These are phyloP conservation scores for Flagelloscypha sp. DNA, from an alignment of 768 basidiomycete species.

Conservation along the genomic window DNA sequence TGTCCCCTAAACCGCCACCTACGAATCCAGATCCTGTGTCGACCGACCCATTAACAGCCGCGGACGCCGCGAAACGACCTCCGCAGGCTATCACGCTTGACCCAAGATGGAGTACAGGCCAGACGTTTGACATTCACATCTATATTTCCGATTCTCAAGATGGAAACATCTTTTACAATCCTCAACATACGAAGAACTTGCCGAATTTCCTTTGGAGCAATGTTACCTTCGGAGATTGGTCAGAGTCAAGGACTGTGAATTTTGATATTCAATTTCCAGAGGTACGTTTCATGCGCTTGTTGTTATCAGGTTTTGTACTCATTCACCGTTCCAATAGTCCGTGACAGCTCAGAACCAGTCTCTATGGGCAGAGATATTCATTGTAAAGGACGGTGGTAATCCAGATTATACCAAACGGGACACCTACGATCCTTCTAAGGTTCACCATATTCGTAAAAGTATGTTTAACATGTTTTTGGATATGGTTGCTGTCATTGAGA, in stretches of 20 bases:
- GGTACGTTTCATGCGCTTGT: constrained; percentile 30
- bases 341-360: constrained; percentile 77
- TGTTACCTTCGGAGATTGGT: constrained; percentile 72
- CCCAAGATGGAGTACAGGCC: constrained; percentile 54
- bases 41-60: constrained; percentile 14
- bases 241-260: constrained; percentile 46
- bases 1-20: constrained; percentile 25
- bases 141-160: constrained; percentile 61
- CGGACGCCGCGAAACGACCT: constrained; percentile 42
- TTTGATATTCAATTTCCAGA: constrained; percentile 59
- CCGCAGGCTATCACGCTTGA: constrained; percentile 46
- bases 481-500: constrained; percentile 6
- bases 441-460: constrained; percentile 76
- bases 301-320: background rate
- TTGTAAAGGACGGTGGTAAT: constrained; percentile 56
- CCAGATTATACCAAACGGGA: constrained; percentile 52
- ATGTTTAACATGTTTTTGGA: constrained; percentile 17
- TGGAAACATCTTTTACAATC: constrained; percentile 52
- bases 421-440: constrained; percentile 42
- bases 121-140: constrained; percentile 62
- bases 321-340: constrained; percentile 67
- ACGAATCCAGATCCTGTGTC: constrained; percentile 17
- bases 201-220: constrained; percentile 73
- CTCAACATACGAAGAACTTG: constrained; percentile 40
- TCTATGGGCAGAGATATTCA: constrained; percentile 77